Evolutionary conservation across 1,139 yeast species (phyloP).

Genomic region (Debaryomyces nepalensis): DNA sequence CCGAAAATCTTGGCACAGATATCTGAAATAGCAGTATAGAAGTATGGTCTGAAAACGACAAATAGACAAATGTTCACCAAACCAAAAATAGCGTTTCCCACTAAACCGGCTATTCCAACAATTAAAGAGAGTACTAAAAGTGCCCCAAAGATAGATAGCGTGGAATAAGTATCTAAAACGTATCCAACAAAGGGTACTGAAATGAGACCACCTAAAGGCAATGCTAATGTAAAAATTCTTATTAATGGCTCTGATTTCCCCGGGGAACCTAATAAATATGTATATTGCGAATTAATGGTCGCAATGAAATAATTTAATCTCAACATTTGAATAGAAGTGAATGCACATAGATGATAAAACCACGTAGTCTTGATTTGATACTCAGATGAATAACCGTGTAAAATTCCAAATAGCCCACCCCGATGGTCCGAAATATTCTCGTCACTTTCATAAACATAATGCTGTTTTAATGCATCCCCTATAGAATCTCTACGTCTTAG

Average conservation of each 20-base stretch:
- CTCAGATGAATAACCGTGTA: conserved; percentile 49
- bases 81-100: conserved; percentile 36
- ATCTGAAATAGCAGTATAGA: conserved; percentile 50
- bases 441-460: conserved; percentile 48
- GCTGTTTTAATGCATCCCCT: conserved; percentile 52
- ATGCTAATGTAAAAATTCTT: conserved; percentile 46
- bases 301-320: conserved; percentile 53
- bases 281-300: conserved; percentile 48
- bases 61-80: conserved; percentile 41
- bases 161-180: conserved; percentile 44
- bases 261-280: conserved; percentile 40
- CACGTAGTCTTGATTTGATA: conserved; percentile 47
- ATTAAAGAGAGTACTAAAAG: conserved; percentile 37
- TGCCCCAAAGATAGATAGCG: conserved; percentile 35
- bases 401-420: conserved; percentile 48
- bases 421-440: conserved; percentile 36
- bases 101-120: conserved; percentile 44
- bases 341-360: conserved; percentile 45
- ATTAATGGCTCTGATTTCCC: conserved; percentile 36
- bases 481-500: conserved; percentile 43
- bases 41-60: conserved; percentile 50
- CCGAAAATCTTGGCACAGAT: conserved; percentile 55
- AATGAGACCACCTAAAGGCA: conserved; percentile 50
- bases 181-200: conserved; percentile 49
- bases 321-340: conserved; percentile 49